Evolutionary conservation across 495 filamentous ascomycete species (phyloP).

Genomic region (Rhizodiscina lignyota): DNA sequence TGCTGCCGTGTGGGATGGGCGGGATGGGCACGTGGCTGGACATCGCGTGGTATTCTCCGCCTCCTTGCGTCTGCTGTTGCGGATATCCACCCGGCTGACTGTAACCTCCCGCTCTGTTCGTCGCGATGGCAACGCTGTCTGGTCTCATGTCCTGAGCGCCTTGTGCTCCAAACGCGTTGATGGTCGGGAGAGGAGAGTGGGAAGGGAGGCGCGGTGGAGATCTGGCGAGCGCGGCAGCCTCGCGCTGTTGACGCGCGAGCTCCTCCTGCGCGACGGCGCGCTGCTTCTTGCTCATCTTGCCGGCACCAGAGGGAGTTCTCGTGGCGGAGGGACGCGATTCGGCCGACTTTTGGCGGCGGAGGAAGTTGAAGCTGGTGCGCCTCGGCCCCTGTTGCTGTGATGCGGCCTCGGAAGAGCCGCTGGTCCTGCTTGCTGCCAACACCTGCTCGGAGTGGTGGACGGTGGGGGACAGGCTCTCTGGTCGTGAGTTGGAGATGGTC

Average conservation of each 20-base stretch:
- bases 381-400: constrained; percentile 9
- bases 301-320: constrained; percentile 30
- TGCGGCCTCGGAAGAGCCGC: too few species aligned
- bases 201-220: constrained; percentile 68
- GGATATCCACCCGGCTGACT: constrained; percentile 13
- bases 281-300: constrained; percentile 51
- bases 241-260: constrained; percentile 46
- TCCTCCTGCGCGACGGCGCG: constrained; percentile 46
- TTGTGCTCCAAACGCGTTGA: constrained; percentile 55
- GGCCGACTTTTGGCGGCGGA: constrained; percentile 15
- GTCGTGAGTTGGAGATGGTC: too few species aligned
- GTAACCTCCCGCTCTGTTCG: constrained; percentile 29
- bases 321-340: constrained; percentile 7
- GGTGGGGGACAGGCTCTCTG: too few species aligned
- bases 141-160: constrained; percentile 46
- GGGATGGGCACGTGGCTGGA: constrained; percentile 21
- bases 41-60: background rate
- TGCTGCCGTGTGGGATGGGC: constrained; percentile 28
- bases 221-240: constrained; percentile 41
- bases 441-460: too few species aligned
- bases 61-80: background rate
- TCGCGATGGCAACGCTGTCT: constrained; percentile 48
- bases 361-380: constrained; percentile 16
- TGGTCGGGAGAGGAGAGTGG: constrained; percentile 45
- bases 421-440: too few species aligned